phyloP scores from a whole-genome alignment of 345 rosid species.

The Combretum micranthum region DNA sequence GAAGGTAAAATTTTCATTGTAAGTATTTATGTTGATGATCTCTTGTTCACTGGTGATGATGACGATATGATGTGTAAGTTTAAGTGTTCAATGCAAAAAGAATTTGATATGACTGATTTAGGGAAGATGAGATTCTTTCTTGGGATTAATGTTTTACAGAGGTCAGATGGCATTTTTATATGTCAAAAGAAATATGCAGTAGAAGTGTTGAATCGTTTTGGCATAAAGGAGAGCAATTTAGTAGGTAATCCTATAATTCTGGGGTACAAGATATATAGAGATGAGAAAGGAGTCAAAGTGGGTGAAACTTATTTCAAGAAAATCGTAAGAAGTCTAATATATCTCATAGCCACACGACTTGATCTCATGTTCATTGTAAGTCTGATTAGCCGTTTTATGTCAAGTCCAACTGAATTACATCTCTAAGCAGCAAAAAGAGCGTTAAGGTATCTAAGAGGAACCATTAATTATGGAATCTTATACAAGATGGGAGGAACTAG shows the following conservation, averaged over 20 bases:
- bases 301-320: no score
- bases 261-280: no score
- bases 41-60: background rate
- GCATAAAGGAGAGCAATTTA: no score
- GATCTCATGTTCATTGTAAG: no score
- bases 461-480: background rate
- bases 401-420: background rate
- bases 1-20: conserved; percentile 4
- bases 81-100: no score
- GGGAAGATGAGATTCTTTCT: background rate
- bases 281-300: no score
- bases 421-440: background rate
- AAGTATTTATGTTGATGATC: background rate
- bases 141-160: background rate
- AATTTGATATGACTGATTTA: no score
- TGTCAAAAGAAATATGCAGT: background rate
- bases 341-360: background rate
- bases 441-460: background rate
- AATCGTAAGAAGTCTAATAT: background rate
- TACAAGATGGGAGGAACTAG: conserved; percentile 1
- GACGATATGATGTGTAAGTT: no score
- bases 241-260: no score
- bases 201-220: background rate
- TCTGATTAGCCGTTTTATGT: no score
- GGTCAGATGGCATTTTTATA: background rate